Evolutionary conservation across 2,329 filamentous ascomycete genomes (phyloP), one percentile per base, ranked within the genome.

Genomic region (Aspergillus sp.): DNA sequence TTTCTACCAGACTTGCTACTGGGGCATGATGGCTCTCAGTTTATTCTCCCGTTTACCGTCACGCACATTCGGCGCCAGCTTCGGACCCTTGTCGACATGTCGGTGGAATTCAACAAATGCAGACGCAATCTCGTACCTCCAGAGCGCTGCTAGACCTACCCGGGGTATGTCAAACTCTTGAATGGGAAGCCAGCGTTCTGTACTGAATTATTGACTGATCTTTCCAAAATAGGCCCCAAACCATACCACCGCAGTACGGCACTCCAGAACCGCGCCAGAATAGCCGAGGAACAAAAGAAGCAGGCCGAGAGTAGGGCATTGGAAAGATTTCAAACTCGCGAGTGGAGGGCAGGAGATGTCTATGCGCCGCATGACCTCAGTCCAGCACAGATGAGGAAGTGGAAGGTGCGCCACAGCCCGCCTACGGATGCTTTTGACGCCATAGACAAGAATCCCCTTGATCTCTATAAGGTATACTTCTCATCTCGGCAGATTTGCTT

Each of bases 311-410:
- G 65, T 45, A 60, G 60, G 46, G 57, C 59, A 4, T 54, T 75
- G 39, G 66, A 73, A 49, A 65, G 53, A 53, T 68, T 67, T 32
- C 64, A 70, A 68, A 77, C 80, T 32, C 83, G 90, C 43, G 76
- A 78, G 37, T 97, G 86, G 85, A 75, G 77, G 59, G 60, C 74
- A 0, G 93, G 93, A 58, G 90, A 97, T 64, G 78, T 96, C 45
- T 97, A 97, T 71, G 80, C 90, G 50, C 93, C 93, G 30, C 87
- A 90, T 64, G 93, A 98, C 70, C 69, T 98, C 64, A 85, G 82
- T 47, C 77, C 83, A 20, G 72, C 75, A 32, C 90, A 96, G 78
- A 85, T 87, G 82, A 72, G 72, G 63, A 95, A 95, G 75, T 95
- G 86, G 85, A 83, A 79, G 67, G 76, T 72, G 64, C 71, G 71